phyloP scores from a whole-genome alignment of 2,329 filamentous ascomycete genomes.

The Penicillium sp. region DNA sequence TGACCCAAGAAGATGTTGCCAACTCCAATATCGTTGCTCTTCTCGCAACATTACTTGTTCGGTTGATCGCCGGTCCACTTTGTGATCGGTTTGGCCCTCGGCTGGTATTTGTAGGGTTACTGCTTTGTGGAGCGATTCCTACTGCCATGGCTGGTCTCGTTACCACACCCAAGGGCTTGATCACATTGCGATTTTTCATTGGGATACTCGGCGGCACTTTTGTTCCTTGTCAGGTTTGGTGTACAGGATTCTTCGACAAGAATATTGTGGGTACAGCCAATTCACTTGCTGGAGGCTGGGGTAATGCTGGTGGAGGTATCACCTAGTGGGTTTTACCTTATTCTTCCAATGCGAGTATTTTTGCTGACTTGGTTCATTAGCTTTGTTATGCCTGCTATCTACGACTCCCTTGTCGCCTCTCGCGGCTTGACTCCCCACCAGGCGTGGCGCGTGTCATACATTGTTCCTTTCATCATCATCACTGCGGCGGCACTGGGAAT shows the following conservation, averaged over 20 bases:
- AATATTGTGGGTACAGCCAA: constrained; percentile 90
- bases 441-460: constrained; percentile 83
- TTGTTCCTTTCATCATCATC: constrained; percentile 81
- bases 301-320: constrained; percentile 85
- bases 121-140: constrained; percentile 79
- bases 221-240: constrained; percentile 80
- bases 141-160: constrained; percentile 81
- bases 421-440: constrained; percentile 66
- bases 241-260: constrained; percentile 90
- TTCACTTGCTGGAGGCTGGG: constrained; percentile 80
- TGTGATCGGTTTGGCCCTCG: constrained; percentile 85
- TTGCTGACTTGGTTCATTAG: constrained; percentile 21
- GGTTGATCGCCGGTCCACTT: constrained; percentile 77
- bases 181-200: constrained; percentile 49
- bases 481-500: constrained; percentile 68
- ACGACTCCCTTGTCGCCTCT: constrained; percentile 70
- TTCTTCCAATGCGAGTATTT: neutral
- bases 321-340: constrained; percentile 63
- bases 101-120: constrained; percentile 73
- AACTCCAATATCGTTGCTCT: constrained; percentile 92
- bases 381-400: constrained; percentile 90
- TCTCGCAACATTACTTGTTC: constrained; percentile 74
- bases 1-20: constrained; percentile 72
- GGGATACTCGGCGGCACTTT: constrained; percentile 50
- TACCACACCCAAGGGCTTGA: constrained; percentile 61